These are phyloP conservation scores for Capsella rubella DNA, from an alignment of 441 rosid genomes.

Conservation along the genomic window DNA sequence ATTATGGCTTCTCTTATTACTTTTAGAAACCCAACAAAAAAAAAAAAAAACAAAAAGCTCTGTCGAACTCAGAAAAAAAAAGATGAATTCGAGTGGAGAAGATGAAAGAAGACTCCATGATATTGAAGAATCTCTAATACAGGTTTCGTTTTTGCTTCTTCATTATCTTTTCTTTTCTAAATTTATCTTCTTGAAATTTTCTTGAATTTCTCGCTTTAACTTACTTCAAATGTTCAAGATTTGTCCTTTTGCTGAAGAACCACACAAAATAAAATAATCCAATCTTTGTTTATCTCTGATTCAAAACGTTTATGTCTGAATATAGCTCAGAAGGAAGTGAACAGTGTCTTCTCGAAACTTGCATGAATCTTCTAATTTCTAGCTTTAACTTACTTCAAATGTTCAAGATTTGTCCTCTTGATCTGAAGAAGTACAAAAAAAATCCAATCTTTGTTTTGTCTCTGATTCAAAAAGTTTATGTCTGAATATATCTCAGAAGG, in stretches of 20 bases:
- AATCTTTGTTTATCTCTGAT: not conserved
- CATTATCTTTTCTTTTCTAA: too few species aligned
- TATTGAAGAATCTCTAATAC: constrained; percentile 39
- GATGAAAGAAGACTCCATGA: constrained; percentile 27
- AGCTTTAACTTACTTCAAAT: too few species aligned
- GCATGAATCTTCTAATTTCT: too few species aligned
- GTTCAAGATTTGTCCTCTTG: too few species aligned
- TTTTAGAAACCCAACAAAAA: too few species aligned
- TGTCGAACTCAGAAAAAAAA: not conserved
- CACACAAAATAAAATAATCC: not conserved
- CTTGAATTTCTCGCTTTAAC: not conserved
- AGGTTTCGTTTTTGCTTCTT: constrained; percentile 17
- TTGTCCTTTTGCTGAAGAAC: not conserved
- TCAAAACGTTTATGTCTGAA: not conserved
- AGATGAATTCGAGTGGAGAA: constrained; percentile 19
- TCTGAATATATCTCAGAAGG: constrained; percentile 19
- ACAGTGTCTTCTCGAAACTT: not conserved
- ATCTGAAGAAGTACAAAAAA: too few species aligned
- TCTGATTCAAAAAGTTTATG: not conserved
- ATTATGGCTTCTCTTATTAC: too few species aligned
- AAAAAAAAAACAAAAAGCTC: too few species aligned
- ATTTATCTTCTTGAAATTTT: too few species aligned
- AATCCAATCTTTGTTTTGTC: not conserved
- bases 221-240: not conserved
- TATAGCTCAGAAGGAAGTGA: constrained; percentile 26